Evolutionary conservation across 306 rosid species (phyloP), one percentile per base, ranked within the genome.

Genomic region (Pyrus communis): DNA sequence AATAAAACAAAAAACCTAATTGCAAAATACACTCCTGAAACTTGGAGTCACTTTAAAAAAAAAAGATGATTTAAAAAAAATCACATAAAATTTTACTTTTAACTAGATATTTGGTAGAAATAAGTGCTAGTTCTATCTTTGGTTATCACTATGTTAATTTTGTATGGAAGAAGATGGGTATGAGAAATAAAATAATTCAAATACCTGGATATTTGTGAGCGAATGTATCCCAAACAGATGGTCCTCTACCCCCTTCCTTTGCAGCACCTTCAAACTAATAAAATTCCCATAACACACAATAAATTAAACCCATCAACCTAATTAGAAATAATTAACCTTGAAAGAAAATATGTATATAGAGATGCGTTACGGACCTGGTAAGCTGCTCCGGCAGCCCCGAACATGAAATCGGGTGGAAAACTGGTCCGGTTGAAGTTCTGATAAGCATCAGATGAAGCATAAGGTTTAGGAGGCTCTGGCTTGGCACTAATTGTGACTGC

Each of bases 151-250:
- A 42, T 10, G 45, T 42, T 42, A 42, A 42, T 42, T 9, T 42
- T 42, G 45, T 42, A 42, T 42, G 45, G 45, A 42, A 2, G 45
- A 52, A 52, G 22, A 52, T 19, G n/a, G 17, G 19, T 19, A 42
- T 6, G 49, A 28, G 17, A 30, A 9, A 2, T 23, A 63, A 6
- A 51, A 22, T 9, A 19, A 67, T n/a, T 22, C 11, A 27, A 52
- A 63, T 58, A 90, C 91, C 80, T 70, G 91, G 87, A 58, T 85
- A 42, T 43, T 21, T 63, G n/a, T 76, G 79, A 5, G 84, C 77
- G 82, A 82, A 89, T 9, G 86, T 83, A 58, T 87, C 93, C 93
- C 93, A 87, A 18, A 87, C 82, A 59, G 89, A 85, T 57, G 79
- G 88, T 30, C 83, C 85, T 63, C 78, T 89, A 0, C 93, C 91